These are phyloP conservation scores for Ceratobasidium sp. DNA, from an alignment of 1,284 basidiomycete genomes.

Conservation along the genomic window DNA sequence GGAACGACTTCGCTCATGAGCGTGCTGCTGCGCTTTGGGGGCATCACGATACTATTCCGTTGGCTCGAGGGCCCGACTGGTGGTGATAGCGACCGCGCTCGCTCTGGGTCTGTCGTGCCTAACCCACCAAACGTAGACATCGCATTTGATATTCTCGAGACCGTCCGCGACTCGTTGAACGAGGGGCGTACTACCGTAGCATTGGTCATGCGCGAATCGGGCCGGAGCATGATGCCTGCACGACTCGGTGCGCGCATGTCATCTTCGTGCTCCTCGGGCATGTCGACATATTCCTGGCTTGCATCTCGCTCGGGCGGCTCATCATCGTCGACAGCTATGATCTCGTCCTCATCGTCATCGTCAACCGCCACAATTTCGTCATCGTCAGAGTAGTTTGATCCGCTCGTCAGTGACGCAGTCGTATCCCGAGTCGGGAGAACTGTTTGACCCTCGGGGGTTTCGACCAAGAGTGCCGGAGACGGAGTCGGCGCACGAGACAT, in stretches of 20 bases:
- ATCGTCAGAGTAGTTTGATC: constrained; percentile 39
- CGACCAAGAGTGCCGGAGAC: constrained; percentile 34
- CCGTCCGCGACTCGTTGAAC: constrained; percentile 21
- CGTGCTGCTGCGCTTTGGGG: constrained; percentile 14
- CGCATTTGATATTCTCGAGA: constrained; percentile 18
- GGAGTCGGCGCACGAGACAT: constrained; percentile 24
- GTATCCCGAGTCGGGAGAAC: constrained; percentile 29
- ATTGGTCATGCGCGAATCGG: constrained; percentile 39
- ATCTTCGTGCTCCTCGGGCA: constrained; percentile 51
- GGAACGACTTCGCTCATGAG: constrained; percentile 19
- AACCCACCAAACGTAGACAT: constrained; percentile 34
- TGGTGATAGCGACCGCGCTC: background rate
- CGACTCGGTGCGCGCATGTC: constrained; percentile 41
- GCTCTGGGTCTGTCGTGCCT: background rate
- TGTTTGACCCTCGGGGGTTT: constrained; percentile 40
- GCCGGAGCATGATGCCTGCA: constrained; percentile 31
- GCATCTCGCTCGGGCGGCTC: constrained; percentile 52
- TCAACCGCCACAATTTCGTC: constrained; percentile 44
- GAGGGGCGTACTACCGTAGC: constrained; percentile 35
- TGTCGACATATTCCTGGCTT: constrained; percentile 43
- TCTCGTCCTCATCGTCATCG: constrained; percentile 52
- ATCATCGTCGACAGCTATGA: constrained; percentile 53
- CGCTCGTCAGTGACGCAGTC: constrained; percentile 29
- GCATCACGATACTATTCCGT: constrained; percentile 18
- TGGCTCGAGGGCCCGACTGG: constrained; percentile 1